Percentiles rank a stretch among this genome's conserved stretches.
Conservation (phyloP, 2,329 filamentous ascomycete species). For the Penicillium aurantiogriseum region DNA sequence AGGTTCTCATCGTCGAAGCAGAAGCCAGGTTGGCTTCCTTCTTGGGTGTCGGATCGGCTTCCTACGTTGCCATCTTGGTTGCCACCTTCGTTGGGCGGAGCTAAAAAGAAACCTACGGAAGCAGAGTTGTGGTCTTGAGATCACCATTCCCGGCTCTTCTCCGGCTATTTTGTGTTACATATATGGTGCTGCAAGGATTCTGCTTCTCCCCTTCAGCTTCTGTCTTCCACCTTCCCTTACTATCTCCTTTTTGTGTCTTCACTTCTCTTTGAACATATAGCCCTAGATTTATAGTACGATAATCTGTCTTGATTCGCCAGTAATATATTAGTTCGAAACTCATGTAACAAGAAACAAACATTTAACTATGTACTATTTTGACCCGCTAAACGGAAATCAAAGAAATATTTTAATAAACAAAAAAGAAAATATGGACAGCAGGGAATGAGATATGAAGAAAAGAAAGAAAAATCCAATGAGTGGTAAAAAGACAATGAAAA, state of each 20-base stretch:
- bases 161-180: neutral
- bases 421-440: neutral
- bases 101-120: constrained; percentile 10
- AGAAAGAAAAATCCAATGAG: constrained; percentile 3
- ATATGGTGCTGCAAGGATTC: neutral
- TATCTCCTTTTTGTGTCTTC: neutral
- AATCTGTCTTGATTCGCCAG: neutral
- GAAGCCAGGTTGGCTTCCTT: constrained; percentile 10
- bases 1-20: constrained; percentile 2
- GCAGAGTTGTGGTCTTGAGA: constrained; percentile 23
- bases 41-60: neutral
- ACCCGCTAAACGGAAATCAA: constrained; percentile 6
- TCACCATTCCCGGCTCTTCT: neutral
- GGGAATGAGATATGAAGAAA: neutral
- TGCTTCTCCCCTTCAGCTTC: neutral
- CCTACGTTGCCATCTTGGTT: constrained; percentile 9
- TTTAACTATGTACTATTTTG: constrained; percentile 3
- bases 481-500: constrained; percentile 14
- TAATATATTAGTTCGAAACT: neutral
- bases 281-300: neutral
- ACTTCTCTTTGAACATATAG: neutral
- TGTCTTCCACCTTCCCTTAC: neutral
- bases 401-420: neutral
- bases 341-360: neutral
- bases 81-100: constrained; percentile 9